Evolutionary conservation across 2,329 filamentous ascomycete species (phyloP), one percentile per base, ranked within the genome.

Genomic region (Cladophialophora psammophila): DNA sequence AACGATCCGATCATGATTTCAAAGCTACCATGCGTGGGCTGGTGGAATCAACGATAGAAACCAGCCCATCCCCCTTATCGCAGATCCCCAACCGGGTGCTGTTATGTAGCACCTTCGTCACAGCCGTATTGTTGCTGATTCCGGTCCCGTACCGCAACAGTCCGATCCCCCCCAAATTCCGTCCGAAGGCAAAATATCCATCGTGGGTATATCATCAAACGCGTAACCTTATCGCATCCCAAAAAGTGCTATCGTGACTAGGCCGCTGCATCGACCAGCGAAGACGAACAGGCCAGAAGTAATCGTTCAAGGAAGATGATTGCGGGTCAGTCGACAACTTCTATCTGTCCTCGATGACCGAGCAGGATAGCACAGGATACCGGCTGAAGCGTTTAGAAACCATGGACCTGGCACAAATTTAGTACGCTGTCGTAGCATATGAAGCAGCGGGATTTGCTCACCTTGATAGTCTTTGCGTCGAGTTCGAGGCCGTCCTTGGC

Each of bases 401-500:
- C 82, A 75, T 84, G 82, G 78, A 84, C 82, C 80, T 82, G 66
- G 54, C 34, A 26, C 12, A 8, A 9, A 4, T 10, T 61, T 32
- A 61, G 59, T 40, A 1, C 7, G 8, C 15, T 26, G 18, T 48
- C 10, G 9, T 40, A 7, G 20, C 13, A 12, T 48, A n/a, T 1
- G 26, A 20, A 2, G 45, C 20, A 34, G 20, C n/a, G 20, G 3
- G 8, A 18, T 18, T 5, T 78, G 42, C 54, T 36, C 54, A 94
- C 92, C 88, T 98, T 97, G 85, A 98, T 97, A 84, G 91, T 96
- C 89, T 97, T 96, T 82, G 90, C 87, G 84, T 97, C 93, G 79
- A 97, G 90, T 82, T 92, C 93, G 77, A 98, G 88, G 78, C 94
- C 94, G 79, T 94, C 92, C 83, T 94, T 93, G 85, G 97, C 92